Base-by-base conservation (phyloP, 306 rosid genomes). In the Rosa lucieae region DNA sequence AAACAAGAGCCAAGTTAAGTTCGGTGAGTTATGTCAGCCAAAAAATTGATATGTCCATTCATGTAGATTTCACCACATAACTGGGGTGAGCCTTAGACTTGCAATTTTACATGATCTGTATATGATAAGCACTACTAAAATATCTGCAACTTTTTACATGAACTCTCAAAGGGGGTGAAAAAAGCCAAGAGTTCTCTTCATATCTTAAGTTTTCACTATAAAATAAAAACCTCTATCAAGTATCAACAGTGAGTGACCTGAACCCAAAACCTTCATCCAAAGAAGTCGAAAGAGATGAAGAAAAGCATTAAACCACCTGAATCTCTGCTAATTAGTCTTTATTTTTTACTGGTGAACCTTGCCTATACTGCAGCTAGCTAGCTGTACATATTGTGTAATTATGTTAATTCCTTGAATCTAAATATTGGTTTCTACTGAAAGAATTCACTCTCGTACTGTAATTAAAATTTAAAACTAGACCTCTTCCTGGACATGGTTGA, bases 1-100 rank as follows among this genome's bases (percentile, higher is more conserved):
- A 37, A 78, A 67, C 53, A 72, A 79, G 62, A 40, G 43, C 46
- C 35, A 82, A 29, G 68, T 67, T 78, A 2, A 81, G 72, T 67
- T 81, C 67, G 13, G n/a, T 61, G 21, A 80, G 44, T 37, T 23
- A 52, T 12, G 51, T 53, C 65, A 44, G 29, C 12, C 5, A n/a
- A 67, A 46, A 18, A 3, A 69, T 23, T 8, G 48, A 39, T 67
- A 67, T 40, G 48, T 39, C 26, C 49, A 67, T 3, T 39, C 72
- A 39, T 9, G 7, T 37, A 39, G 26, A 67, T 9, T 40, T 67
- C 49, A 40, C 29, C 12, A 67, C 48, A 67, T 18, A 8, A 40
- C 26, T 39, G 4, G 20, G 43, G 26, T 8, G 6, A 6, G 0
- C 43, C 71, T 67, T 67, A 67, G 14, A 42, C 70, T 39, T 7